These are phyloP conservation scores for Kodamaea plutei DNA, from an alignment of 1,139 yeast genomes.

Conservation along the genomic window DNA sequence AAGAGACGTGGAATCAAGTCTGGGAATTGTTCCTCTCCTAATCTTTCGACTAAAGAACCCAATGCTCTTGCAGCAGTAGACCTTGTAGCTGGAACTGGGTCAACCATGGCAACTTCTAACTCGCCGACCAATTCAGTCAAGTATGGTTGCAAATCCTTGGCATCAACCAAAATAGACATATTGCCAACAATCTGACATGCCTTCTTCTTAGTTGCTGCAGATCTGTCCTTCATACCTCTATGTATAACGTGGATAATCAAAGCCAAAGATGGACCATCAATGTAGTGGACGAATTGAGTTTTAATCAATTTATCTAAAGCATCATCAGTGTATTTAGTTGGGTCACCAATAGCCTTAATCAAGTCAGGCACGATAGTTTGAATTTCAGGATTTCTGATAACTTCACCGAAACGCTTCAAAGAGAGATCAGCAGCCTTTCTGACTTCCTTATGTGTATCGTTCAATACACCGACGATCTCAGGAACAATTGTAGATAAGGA, in stretches of 20 bases:
- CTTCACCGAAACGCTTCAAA: conserved; percentile 90
- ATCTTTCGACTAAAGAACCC: conserved; percentile 91
- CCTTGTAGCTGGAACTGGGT: conserved; percentile 95
- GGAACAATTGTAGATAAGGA: conserved; percentile 90
- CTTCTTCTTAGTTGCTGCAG: conserved; percentile 86
- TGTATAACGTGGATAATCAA: conserved; percentile 90
- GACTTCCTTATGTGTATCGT: conserved; percentile 94
- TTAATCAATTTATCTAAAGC: conserved; percentile 83
- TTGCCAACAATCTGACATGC: conserved; percentile 98
- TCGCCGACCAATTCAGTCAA: conserved; percentile 72
- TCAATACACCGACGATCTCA: conserved; percentile 90
- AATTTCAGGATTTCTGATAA: conserved; percentile 95
- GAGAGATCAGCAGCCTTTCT: conserved; percentile 92
- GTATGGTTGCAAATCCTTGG: conserved; percentile 82
- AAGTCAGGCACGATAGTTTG: conserved; percentile 85
- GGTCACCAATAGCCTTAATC: conserved; percentile 92
- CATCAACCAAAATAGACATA: conserved; percentile 93
- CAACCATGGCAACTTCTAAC: conserved; percentile 93
- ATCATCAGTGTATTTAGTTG: conserved; percentile 80
- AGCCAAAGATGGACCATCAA: conserved; percentile 97
- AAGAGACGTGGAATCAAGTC: conserved; percentile 79
- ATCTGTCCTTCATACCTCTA: conserved; percentile 91
- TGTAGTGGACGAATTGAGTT: conserved; percentile 94
- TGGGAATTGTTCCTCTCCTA: conserved; percentile 96
- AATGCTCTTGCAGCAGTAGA: conserved; percentile 97